Conservation (phyloP, 1,139 yeast species). For the Kodamaea sp. region DNA sequence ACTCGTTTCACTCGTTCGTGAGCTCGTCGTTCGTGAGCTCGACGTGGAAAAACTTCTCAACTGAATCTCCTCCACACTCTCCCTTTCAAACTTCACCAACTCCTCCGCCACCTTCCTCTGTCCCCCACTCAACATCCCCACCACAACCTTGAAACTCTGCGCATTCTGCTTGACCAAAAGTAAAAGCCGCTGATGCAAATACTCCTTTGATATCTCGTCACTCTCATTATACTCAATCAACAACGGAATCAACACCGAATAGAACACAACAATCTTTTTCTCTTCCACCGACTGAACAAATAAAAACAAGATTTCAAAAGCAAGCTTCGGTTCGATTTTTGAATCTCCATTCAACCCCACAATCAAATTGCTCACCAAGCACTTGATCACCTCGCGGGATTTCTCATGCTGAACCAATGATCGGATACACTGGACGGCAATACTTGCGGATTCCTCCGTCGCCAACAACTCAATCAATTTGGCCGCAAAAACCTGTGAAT, state of each 20-base stretch:
- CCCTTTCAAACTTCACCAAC: slow-evolving; percentile 28
- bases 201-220: slow-evolving; percentile 26
- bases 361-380: slow-evolving; percentile 31
- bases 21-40: too few relatives aligned
- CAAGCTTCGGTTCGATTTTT: slow-evolving; percentile 33
- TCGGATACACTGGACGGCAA: slow-evolving; percentile 57
- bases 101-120: slow-evolving; percentile 42
- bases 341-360: slow-evolving; percentile 17
- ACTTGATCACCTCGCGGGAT: slow-evolving; percentile 23
- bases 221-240: slow-evolving; percentile 38
- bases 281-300: slow-evolving; percentile 36
- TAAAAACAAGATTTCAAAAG: slow-evolving; percentile 53
- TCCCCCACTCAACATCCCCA: slow-evolving; percentile 32
- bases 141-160: slow-evolving; percentile 50
- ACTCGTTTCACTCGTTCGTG: too few relatives aligned
- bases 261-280: slow-evolving; percentile 29
- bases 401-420: slow-evolving; percentile 43
- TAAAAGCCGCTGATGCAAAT: slow-evolving; percentile 50
- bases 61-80: slow-evolving; percentile 25
- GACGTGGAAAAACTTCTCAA: too few relatives aligned
- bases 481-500: slow-evolving; percentile 25
- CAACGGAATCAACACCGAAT: slow-evolving; percentile 48
- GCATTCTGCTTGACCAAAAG: slow-evolving; percentile 50
- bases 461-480: slow-evolving; percentile 35
- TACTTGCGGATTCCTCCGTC: slow-evolving; percentile 30